Percentiles rank a stretch among this genome's conserved stretches.
These are phyloP conservation scores for Alopecurus myosuroides DNA, from an alignment of 176 grass and related monocot species.

Conservation along the genomic window DNA sequence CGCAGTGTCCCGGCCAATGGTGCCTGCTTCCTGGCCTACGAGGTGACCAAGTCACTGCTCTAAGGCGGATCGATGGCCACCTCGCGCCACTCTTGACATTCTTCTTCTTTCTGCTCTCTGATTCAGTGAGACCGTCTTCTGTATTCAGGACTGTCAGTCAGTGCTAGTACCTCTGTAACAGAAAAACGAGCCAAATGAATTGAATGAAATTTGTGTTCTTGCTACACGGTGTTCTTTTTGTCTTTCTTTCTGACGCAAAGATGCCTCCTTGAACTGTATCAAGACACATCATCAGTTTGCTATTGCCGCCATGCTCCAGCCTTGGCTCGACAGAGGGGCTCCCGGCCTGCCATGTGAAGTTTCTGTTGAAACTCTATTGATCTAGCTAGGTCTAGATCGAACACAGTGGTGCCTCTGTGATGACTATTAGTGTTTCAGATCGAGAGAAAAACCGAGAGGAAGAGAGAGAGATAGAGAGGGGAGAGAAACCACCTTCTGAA, in stretches of 20 bases:
- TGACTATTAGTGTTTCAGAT: no score
- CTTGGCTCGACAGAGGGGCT: background rate
- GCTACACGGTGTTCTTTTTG: background rate
- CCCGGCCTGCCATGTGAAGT: background rate
- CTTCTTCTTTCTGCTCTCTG: background rate
- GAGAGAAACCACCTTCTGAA: no score
- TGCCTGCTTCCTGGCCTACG: constrained; percentile 80
- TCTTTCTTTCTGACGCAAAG: background rate
- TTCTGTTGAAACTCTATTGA: no score
- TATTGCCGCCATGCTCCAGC: background rate
- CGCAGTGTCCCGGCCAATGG: constrained; percentile 78
- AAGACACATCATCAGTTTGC: background rate
- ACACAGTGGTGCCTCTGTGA: no score
- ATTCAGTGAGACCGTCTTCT: background rate
- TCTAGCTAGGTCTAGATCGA: no score
- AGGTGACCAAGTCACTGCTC: constrained; percentile 51
- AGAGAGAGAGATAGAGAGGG: no score
- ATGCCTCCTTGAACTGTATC: background rate
- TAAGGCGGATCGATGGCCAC: background rate
- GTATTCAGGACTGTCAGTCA: background rate
- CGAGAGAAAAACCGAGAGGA: no score
- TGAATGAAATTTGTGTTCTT: background rate
- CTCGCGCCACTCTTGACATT: background rate
- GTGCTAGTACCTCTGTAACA: constrained; percentile 18
- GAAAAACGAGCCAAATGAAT: background rate